phyloP scores from a whole-genome alignment of 352 stramenopile species.

The Globisporangium lucens region DNA sequence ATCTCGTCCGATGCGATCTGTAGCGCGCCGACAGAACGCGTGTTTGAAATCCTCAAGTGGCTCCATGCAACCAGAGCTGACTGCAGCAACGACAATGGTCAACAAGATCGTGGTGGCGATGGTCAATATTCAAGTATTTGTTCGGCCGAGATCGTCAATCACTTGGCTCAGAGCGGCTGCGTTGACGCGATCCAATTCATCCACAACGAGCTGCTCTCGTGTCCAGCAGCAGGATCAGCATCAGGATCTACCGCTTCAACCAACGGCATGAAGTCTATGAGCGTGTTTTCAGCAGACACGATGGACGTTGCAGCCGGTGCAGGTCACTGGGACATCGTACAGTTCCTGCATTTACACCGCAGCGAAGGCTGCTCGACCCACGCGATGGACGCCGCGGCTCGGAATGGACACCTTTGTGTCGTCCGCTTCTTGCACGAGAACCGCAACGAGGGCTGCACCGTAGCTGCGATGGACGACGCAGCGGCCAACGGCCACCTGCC shows the following conservation, averaged over 20 bases:
- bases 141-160: not conserved
- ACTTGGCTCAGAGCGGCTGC: not conserved
- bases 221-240: not conserved
- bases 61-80: not conserved
- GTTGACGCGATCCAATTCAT: conserved; percentile 6
- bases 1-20: not conserved
- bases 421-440: conserved; percentile 1
- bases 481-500: not conserved
- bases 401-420: not conserved
- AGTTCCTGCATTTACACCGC: not conserved
- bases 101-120: not conserved
- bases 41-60: not conserved
- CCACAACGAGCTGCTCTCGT: not conserved
- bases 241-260: not conserved
- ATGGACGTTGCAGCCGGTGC: not conserved
- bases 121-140: not conserved
- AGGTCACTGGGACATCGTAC: not conserved
- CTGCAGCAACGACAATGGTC: not conserved
- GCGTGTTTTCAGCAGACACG: not conserved
- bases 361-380: not conserved
- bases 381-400: conserved; percentile 2
- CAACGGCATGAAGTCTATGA: not conserved
- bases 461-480: conserved; percentile 1
- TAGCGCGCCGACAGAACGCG: not conserved
- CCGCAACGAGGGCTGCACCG: not conserved